Evolutionary conservation across 306 rosid genomes (phyloP).

Genomic region (Medicago lupulina): DNA sequence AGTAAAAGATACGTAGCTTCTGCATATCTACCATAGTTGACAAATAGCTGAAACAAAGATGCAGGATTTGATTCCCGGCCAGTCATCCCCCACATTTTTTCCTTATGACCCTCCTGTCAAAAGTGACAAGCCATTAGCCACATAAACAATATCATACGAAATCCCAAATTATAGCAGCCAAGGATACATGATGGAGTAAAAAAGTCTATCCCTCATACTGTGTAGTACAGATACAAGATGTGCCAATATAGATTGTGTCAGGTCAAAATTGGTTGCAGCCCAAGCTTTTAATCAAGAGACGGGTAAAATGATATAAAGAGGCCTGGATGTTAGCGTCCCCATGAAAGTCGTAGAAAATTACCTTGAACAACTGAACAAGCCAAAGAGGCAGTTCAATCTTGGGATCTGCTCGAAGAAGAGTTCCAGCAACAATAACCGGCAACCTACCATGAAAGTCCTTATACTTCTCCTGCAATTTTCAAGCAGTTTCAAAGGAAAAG

Average conservation of each 20-base stretch:
- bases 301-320: background rate
- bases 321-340: background rate
- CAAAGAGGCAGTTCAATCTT: slow-evolving; percentile 92
- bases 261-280: background rate
- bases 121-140: slow-evolving; percentile 44
- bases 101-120: slow-evolving; percentile 71
- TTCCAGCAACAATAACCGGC: slow-evolving; percentile 82
- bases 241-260: background rate
- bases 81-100: slow-evolving; percentile 75
- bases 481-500: slow-evolving; percentile 19
- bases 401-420: slow-evolving; percentile 82
- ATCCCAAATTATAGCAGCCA: slow-evolving; percentile 10
- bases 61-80: slow-evolving; percentile 87
- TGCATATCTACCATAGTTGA: slow-evolving; percentile 79
- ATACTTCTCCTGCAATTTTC: slow-evolving; percentile 73
- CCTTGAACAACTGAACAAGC: slow-evolving; percentile 93
- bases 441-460: slow-evolving; percentile 77
- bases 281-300: slow-evolving; percentile 6
- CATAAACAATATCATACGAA: slow-evolving; percentile 38
- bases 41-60: slow-evolving; percentile 80
- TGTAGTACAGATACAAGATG: slow-evolving; percentile 21
- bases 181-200: slow-evolving; percentile 14
- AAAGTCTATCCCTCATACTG: background rate
- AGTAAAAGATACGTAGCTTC: slow-evolving; percentile 91
- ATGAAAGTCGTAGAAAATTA: slow-evolving; percentile 43